Evolutionary conservation across 2,329 filamentous ascomycete species (phyloP), one percentile per base, ranked within the genome.

Genomic region (Septoria linicola): DNA sequence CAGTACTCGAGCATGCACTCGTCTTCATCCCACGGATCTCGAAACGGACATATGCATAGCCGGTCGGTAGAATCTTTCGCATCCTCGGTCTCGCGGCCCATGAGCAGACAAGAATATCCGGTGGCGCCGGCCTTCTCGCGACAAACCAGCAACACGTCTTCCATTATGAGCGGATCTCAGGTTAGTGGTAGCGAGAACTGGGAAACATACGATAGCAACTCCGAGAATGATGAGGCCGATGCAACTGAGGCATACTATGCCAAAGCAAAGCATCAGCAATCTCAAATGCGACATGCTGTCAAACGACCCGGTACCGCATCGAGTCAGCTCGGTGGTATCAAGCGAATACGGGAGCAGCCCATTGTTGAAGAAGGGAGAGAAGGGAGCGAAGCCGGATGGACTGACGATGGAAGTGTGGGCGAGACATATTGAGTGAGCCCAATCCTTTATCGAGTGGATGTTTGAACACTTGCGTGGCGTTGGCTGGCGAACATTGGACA

Each of bases 171-270:
- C 60, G 66, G 35, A 19, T 58, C 54, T 2, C 50, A 44, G 7
- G 51, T 49, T 10, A 57, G 49, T 39, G 89, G 88, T 1, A 95
- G 89, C 3, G 92, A 97, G 72, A 97, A 97, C 69, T 97, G 92
- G 92, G 92, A 97, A 71, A 96, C 91, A 8, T 97, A 93, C 63
- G 91, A 93, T 62, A 89, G 95, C 51, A 59, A 59, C 42, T 66
- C 62, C 1, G 68, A 68, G 23, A 58, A 42, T n/a, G 68, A 70
- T 7, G 63, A 68, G 17, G 87, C 62, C 19, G 90, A 96, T 66
- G 81, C 80, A 0, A 84, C 84, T 3, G 88, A 93, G 54, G 79
- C 82, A 8, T 95, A 95, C 70, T 89, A 89, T 65, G 86, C 88
- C 58, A 89, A 88, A 70, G 74, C 91, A 30, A 78, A 78, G 36